phyloP scores from a whole-genome alignment of 2,329 filamentous ascomycete species.

The Pseudogymnoascus sp. region DNA sequence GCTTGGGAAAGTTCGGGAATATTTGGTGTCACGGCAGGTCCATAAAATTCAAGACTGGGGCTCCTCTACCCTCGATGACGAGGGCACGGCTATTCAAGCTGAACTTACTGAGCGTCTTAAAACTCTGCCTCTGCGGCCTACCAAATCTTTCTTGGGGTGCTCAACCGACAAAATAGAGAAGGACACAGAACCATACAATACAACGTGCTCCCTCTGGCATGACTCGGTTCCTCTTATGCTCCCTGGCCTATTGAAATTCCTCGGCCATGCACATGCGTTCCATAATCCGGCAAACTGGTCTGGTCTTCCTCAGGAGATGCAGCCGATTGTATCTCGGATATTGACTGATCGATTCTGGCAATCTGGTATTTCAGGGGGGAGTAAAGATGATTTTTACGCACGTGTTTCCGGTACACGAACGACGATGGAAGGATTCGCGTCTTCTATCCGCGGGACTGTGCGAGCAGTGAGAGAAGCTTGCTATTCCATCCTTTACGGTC shows the following conservation, averaged over 20 bases:
- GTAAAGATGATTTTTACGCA: conserved; percentile 93
- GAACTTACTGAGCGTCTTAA: conserved; percentile 61
- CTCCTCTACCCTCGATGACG: conserved; percentile 63
- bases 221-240: conserved; percentile 75
- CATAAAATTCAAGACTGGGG: conserved; percentile 80
- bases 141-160: conserved; percentile 86
- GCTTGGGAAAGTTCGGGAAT: conserved; percentile 72
- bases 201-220: conserved; percentile 77
- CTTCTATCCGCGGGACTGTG: conserved; percentile 81
- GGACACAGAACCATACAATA: conserved; percentile 62
- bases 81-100: conserved; percentile 71
- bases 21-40: conserved; percentile 66
- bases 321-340: conserved; percentile 69
- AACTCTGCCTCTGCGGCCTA: conserved; percentile 75
- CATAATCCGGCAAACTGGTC: conserved; percentile 83
- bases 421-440: conserved; percentile 89
- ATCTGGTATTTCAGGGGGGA: conserved; percentile 90
- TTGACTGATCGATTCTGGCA: conserved; percentile 97
- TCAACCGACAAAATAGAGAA: conserved; percentile 85
- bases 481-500: conserved; percentile 89
- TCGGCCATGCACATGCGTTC: conserved; percentile 85
- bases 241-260: conserved; percentile 76
- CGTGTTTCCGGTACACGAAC: conserved; percentile 81
- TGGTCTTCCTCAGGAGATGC: conserved; percentile 67
- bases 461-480: conserved; percentile 86